Conservation (phyloP, 1,139 yeast species). For the Blastobotrys persicus region DNA sequence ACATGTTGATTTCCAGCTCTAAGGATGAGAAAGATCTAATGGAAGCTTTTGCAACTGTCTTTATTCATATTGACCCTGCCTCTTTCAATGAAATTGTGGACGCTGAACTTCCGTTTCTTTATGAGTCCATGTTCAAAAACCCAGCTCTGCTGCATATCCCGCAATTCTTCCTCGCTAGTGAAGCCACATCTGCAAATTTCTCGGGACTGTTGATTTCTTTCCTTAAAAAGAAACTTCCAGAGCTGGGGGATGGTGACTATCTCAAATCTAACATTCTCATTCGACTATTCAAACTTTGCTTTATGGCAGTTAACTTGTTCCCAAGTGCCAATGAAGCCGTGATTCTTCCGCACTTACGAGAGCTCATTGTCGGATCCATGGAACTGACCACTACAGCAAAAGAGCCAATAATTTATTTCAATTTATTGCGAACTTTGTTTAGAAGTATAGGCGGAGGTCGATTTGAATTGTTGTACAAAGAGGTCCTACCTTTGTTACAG, state of each 20-base stretch:
- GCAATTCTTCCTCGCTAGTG: constrained; percentile 91
- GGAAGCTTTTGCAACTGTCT: constrained; percentile 94
- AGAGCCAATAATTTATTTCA: constrained; percentile 88
- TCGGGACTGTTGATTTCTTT: constrained; percentile 83
- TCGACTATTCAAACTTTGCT: constrained; percentile 82
- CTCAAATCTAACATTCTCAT: constrained; percentile 78
- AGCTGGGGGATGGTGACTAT: constrained; percentile 77
- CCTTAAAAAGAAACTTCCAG: constrained; percentile 67
- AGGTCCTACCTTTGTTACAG: constrained; percentile 86
- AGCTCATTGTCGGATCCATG: constrained; percentile 76
- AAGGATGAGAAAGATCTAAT: constrained; percentile 93
- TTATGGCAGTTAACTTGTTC: constrained; percentile 92
- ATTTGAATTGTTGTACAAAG: constrained; percentile 87
- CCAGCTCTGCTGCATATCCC: constrained; percentile 89
- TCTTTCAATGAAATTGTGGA: constrained; percentile 91
- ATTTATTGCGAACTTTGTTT: constrained; percentile 82
- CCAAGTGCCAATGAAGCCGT: constrained; percentile 87
- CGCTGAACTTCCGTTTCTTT: constrained; percentile 73
- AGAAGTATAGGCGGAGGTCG: constrained; percentile 96
- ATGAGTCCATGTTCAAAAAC: constrained; percentile 76
- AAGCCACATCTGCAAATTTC: constrained; percentile 87
- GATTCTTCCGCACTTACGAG: constrained; percentile 79
- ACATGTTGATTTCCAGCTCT: constrained; percentile 78
- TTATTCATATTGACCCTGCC: constrained; percentile 91
- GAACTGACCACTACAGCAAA: constrained; percentile 82